Conservation (phyloP, 1,284 basidiomycete genomes). For the Melampsora abietis-canadensis region DNA sequence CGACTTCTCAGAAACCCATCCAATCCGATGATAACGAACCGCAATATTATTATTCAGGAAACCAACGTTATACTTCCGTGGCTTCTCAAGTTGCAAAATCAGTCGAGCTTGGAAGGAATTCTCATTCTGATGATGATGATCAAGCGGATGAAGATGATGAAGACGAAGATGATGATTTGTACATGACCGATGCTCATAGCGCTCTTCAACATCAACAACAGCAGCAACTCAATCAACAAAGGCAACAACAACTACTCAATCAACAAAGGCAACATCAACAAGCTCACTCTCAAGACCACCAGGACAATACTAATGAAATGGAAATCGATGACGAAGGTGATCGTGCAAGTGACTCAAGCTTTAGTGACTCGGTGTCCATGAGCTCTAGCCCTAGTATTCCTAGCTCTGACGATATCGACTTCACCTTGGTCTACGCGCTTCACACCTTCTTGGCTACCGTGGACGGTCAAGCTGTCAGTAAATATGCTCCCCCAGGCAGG, state of each 20-base stretch:
- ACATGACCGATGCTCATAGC: conserved; percentile 9
- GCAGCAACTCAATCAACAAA: background rate
- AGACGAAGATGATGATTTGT: conserved; percentile 28
- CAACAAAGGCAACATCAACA: conserved; percentile 1
- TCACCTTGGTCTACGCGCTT: conserved; percentile 79
- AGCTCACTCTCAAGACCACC: background rate
- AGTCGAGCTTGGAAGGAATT: conserved; percentile 21
- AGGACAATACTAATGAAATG: background rate
- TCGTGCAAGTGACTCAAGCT: conserved; percentile 43
- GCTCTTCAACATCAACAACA: conserved; percentile 8
- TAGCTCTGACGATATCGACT: conserved; percentile 77
- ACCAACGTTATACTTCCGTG: too few relatives aligned
- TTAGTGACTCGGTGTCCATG: conserved; percentile 41
- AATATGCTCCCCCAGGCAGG: background rate
- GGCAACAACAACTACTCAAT: background rate
- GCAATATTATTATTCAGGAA: too few relatives aligned
- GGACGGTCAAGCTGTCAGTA: conserved; percentile 76
- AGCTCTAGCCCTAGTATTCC: conserved; percentile 74
- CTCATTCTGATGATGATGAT: conserved; percentile 9
- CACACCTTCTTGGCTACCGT: conserved; percentile 93
- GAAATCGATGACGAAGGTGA: conserved; percentile 36
- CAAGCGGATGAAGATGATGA: conserved; percentile 15
- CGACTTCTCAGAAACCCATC: too few relatives aligned
- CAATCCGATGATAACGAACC: too few relatives aligned
- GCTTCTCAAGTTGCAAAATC: background rate